Percentiles rank a stretch among this genome's conserved stretches.
Evolutionary conservation across 2,329 filamentous ascomycete genomes (phyloP).

Genomic region (Exserohilum rostratum): DNA sequence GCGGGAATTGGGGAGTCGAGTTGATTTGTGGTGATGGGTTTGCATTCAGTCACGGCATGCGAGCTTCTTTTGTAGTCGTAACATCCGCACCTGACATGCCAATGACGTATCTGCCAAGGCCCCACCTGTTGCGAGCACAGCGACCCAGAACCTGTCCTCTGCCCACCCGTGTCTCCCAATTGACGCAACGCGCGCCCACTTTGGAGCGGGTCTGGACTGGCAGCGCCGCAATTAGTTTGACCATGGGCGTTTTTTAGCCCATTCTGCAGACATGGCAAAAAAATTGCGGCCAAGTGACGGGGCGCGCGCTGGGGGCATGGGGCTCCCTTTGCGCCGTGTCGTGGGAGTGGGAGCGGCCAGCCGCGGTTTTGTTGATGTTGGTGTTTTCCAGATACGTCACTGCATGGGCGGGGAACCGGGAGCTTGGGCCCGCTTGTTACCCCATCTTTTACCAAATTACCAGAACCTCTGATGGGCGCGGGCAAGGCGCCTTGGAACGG

Average conservation of each 20-base stretch:
- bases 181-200: conserved; percentile 17
- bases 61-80: conserved; percentile 42
- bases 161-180: conserved; percentile 17
- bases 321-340: not conserved
- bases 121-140: conserved; percentile 16
- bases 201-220: conserved; percentile 25
- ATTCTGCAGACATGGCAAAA: too few relatives aligned
- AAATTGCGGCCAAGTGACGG: not conserved
- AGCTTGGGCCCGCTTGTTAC: conserved; percentile 11
- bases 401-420: conserved; percentile 7
- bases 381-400: conserved; percentile 27
- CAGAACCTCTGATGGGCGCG: not conserved
- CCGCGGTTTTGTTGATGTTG: not conserved
- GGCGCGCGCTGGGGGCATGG: not conserved
- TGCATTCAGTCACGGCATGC: conserved; percentile 32
- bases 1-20: conserved; percentile 17
- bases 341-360: not conserved
- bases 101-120: conserved; percentile 38
- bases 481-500: conserved; percentile 5
- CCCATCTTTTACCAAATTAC: conserved; percentile 10
- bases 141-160: conserved; percentile 25
- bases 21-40: conserved; percentile 19
- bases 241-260: not conserved
- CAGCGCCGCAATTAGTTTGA: conserved; percentile 3
- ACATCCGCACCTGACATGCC: conserved; percentile 34